Evolutionary conservation across 345 rosid species (phyloP), one percentile per base, ranked within the genome.

Genomic region (Citrus medica): DNA sequence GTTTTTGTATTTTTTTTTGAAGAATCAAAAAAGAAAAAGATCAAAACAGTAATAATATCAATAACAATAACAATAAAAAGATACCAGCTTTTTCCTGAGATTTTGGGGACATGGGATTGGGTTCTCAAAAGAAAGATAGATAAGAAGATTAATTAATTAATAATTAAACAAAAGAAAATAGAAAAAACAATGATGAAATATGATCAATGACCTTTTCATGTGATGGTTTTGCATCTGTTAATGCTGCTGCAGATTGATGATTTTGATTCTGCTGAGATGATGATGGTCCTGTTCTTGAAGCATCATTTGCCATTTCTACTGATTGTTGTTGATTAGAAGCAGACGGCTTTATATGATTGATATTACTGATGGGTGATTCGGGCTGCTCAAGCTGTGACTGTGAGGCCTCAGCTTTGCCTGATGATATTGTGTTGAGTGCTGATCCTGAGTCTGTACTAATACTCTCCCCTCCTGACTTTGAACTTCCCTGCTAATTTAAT

Each of bases 401-500:
- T 53, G 58, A 53, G 32, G 87, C 85, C 67, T 93, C 97, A 70
- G 85, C 89, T 84, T 89, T 88, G 85, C 95, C 85, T 82, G 99
- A 88, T 58, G 98, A 89, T 51, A 88, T 80, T 53, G 87, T 88
- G 85, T 92, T 92, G 58, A 85, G 73, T 22, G 89, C 99, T 74
- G 99, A 96, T 70, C 97, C 99, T 69, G 99, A 92, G 71, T 94
- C 98, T 22, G 89, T 83, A 86, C 51, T 46, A 13, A 46, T 46
- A 13, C 93, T 94, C 78, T 89, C 97, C 6, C 85, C 97, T 69
- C 89, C 94, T 51, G 98, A 90, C 85, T 79, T 96, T 17, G 99
- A 87, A 85, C 91, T 96, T 85, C 92, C 97, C 98, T 95, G 87
- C 73, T 63, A 68, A 77, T 51, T 63, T 46, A 46, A 46, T 46